Percentiles rank a stretch among this genome's conserved stretches.
Conservation (phyloP, 179 eudicot genomes). For the Sideroxylon spinosum region DNA sequence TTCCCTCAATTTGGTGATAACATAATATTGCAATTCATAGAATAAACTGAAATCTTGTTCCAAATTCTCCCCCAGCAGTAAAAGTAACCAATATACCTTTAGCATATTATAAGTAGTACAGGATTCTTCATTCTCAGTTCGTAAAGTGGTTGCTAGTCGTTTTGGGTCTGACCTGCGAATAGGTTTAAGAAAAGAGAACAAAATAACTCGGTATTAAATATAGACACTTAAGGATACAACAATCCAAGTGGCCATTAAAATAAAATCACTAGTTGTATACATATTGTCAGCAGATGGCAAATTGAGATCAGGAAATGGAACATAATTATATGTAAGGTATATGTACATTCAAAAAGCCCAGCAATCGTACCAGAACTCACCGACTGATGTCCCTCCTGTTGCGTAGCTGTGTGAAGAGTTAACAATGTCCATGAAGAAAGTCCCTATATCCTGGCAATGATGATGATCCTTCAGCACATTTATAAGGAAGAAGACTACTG, state of each 20-base stretch:
- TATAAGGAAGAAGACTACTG: too few species aligned
- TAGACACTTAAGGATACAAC: too few species aligned
- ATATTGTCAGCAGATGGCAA: not conserved
- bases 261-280: not conserved
- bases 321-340: not conserved
- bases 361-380: constrained; percentile 62
- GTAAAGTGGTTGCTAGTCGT: constrained; percentile 57
- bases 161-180: constrained; percentile 69
- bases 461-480: too few species aligned
- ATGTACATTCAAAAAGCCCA: not conserved
- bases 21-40: not conserved
- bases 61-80: not conserved
- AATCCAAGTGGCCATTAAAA: not conserved
- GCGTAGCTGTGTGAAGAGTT: constrained; percentile 80
- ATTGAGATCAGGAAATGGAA: not conserved
- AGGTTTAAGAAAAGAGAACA: constrained; percentile 5
- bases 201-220: not conserved
- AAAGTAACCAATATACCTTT: constrained; percentile 43
- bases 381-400: constrained; percentile 87
- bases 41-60: not conserved
- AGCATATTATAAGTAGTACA: constrained; percentile 92
- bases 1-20: not conserved
- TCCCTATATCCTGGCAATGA: constrained; percentile 78
- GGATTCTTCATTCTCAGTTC: constrained; percentile 79
- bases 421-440: constrained; percentile 78